Evolutionary conservation across 1,284 basidiomycete genomes (phyloP), one percentile per base, ranked within the genome.

Genomic region (Golubevia pallescens): DNA sequence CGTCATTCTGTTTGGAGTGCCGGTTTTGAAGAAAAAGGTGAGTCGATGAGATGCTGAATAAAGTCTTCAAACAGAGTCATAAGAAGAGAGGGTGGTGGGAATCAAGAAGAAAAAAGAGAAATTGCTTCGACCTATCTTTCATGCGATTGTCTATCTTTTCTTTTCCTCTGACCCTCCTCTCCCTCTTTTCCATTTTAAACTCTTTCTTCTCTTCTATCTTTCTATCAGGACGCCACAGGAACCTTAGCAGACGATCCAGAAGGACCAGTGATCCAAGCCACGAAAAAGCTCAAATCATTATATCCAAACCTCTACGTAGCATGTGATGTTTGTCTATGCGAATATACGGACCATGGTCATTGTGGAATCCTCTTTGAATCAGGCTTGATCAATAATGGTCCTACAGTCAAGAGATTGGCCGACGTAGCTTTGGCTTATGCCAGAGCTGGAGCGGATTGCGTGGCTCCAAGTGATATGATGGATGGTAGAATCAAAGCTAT

Each of bases 401-500:
- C 74, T 34, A 80, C 93, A 13, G 93, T 94, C 3, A 88, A 88
- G 32, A 92, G 96, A 63, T 92, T 99, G 65, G 94, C 94, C 0
- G 89, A 97, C 78, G 95, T 99, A 20, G 95, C 97, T 0, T 88
- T 98, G 58, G 91, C 90, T 75, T 99, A 99, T 77, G 96, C 96
- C 1, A 89, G 89, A 69, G 97, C 96, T 0, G 97, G 97, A 10
- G 97, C 94, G 0, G 94, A 99, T 86, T 96, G 95, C 80, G 96
- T 99, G 66, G 97, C 97, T 1, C 97, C 97, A 1, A 97, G 94
- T 83, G 97, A 99, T 86, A 99, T 99, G 97, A 99, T 99, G 95
- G 97, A 99, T 84, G 96, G 95, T 0, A 89, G 96, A 23, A 91
- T 99, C 68, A 90, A 90, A 66, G 90, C 91, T 7, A 99, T 99